phyloP scores from a whole-genome alignment of 371 early-diverging fungal species.

The Haplosporangium sp. region DNA sequence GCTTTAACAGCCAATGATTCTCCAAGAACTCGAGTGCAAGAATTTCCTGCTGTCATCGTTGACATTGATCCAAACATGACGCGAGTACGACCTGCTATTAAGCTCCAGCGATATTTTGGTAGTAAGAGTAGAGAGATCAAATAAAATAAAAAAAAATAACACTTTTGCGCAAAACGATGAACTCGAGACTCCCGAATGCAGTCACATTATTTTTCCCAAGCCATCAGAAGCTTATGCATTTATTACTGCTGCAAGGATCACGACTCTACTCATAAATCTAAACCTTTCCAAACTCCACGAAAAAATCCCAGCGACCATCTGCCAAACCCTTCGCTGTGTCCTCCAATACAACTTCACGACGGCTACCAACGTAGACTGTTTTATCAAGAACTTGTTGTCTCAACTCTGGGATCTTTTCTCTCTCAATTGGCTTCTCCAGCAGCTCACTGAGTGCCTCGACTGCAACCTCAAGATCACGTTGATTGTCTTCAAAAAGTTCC shows the following conservation, averaged over 20 bases:
- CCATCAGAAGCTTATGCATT: not conserved
- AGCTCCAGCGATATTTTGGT: not conserved
- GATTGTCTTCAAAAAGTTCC: constrained; percentile 95
- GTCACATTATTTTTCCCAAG: not conserved
- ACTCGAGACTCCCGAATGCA: not conserved
- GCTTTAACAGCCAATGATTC: not conserved
- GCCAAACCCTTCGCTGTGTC: constrained; percentile 84
- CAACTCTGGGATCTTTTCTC: constrained; percentile 79
- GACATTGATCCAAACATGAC: not conserved
- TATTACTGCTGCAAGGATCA: not conserved
- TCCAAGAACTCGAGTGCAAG: not conserved
- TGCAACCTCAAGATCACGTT: constrained; percentile 94
- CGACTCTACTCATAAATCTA: constrained; percentile 8
- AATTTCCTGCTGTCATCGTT: not conserved
- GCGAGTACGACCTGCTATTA: not conserved
- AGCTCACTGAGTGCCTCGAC: constrained; percentile 92
- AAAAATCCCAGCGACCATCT: constrained; percentile 81
- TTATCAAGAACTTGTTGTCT: constrained; percentile 87
- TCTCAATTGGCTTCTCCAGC: constrained; percentile 85
- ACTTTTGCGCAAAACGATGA: too few relatives aligned
- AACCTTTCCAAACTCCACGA: constrained; percentile 16
- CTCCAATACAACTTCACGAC: constrained; percentile 81
- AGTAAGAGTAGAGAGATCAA: not conserved
- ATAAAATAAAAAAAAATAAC: too few relatives aligned
- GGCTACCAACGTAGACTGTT: constrained; percentile 77